phyloP scores from a whole-genome alignment of 306 rosid species.

The Erythrophleum fordii region DNA sequence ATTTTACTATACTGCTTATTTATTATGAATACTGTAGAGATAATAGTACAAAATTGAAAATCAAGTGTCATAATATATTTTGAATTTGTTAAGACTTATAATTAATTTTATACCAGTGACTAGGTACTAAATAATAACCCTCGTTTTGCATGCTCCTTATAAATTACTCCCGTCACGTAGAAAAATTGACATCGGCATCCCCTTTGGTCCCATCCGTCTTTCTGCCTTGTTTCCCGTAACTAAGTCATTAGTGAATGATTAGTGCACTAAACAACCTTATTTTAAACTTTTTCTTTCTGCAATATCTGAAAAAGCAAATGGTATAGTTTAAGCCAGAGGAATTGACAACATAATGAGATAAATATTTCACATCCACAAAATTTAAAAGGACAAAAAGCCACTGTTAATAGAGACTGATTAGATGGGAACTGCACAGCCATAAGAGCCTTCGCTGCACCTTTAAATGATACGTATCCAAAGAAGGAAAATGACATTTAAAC shows the following conservation, averaged over 20 bases:
- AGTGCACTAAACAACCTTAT: background rate
- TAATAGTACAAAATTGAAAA: background rate
- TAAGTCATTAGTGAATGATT: background rate
- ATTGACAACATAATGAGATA: conserved; percentile 36
- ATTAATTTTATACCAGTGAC: background rate
- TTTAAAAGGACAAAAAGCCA: background rate
- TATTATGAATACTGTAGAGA: background rate
- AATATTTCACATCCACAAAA: conserved; percentile 32
- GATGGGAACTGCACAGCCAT: background rate
- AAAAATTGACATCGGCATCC: background rate
- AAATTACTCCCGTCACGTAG: background rate
- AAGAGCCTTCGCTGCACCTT: conserved; percentile 3
- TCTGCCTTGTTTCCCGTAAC: background rate
- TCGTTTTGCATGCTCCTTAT: background rate
- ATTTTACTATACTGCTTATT: no score
- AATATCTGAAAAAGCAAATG: no score
- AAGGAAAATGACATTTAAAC: no score
- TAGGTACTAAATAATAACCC: background rate
- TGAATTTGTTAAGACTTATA: background rate
- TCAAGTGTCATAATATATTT: background rate
- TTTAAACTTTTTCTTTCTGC: no score
- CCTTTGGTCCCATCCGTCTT: background rate
- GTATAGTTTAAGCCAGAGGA: no score
- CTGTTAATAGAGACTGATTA: background rate
- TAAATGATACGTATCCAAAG: background rate